Base-by-base conservation (phyloP, 2,329 filamentous ascomycete species). In the Clonostachys solani region DNA sequence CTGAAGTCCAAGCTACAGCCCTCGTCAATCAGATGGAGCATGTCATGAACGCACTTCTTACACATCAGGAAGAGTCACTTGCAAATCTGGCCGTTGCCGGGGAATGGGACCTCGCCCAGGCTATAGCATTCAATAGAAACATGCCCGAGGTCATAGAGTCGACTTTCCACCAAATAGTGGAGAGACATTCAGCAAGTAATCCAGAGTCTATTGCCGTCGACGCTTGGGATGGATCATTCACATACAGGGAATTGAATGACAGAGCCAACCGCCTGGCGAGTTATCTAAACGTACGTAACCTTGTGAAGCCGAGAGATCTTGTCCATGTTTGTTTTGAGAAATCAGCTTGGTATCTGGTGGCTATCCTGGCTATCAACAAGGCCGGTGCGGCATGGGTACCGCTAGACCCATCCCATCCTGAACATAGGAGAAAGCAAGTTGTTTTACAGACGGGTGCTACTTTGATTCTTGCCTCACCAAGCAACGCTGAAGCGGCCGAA, bases 191-290 rank as follows among this genome's bases (percentile, higher is more conserved):
- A 16, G 50, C 45, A 12, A 55, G 52, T 29, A 52, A 56, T 4
- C 67, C 69, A 1, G 47, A 52, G 12, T 54, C 59, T 6, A 15
- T 34, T n/a, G 70, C 71, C 16, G 61, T 73, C 35, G 54, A 65
- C 36, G 67, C 70, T 2, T 72, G 67, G 67, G 69, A 73, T 49
- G 70, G 64, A 13, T 47, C 54, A 40, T 64, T 66, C 47, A 69
- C 67, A 5, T 73, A 72, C 46, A 43, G 53, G 36, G 61, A 73
- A 33, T 54, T 72, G 8, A 40, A 54, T 16, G 13, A 40, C 12
- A 45, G 45, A 33, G 34, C 48, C 2, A 49, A 48, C 15, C 44
- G 45, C 12, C 52, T 56, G 12, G 51, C 54, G 2, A 35, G 40
- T 29, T 33, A 49, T 13, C 47, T 54, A 6, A 40, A 50, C 17